Evolutionary conservation across 192 early-diverging fungal genomes (phyloP).

Genomic region (Helicostylum pulchrum): DNA sequence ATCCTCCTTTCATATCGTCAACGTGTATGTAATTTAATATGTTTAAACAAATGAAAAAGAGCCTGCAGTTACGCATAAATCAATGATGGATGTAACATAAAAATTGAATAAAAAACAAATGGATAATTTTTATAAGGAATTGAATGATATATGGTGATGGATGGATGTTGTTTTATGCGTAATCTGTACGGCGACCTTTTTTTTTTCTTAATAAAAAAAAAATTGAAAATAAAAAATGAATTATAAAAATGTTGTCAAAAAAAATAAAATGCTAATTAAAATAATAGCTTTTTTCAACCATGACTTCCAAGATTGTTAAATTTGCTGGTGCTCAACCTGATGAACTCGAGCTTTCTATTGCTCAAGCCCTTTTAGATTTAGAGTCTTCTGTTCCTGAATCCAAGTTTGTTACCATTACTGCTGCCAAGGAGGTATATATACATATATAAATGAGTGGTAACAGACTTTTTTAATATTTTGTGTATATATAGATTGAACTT

Average conservation of each 20-base stretch:
- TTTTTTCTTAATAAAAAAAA: no score
- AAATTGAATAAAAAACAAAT: background rate
- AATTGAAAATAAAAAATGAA: no score
- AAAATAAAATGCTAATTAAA: no score
- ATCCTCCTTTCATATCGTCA: no score
- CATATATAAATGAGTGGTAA: background rate
- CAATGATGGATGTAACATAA: background rate
- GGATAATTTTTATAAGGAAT: no score
- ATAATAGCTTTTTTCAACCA: background rate
- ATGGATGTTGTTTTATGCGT: no score
- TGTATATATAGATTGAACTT: constrained; percentile 67
- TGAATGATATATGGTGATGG: constrained; percentile 46
- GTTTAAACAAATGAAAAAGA: no score
- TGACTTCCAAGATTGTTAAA: constrained; percentile 37
- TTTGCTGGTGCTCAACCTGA: constrained; percentile 39
- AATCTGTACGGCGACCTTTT: no score
- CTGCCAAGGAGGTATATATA: constrained; percentile 83
- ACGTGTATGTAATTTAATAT: no score
- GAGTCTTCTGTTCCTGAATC: constrained; percentile 94
- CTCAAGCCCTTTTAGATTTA: constrained; percentile 93
- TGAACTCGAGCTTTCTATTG: constrained; percentile 93
- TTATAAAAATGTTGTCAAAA: no score
- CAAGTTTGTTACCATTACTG: constrained; percentile 83
- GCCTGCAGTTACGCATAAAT: no score
- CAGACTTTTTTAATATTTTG: background rate